Base-by-base conservation (phyloP, 768 basidiomycete genomes). In the Russula brevipes region DNA sequence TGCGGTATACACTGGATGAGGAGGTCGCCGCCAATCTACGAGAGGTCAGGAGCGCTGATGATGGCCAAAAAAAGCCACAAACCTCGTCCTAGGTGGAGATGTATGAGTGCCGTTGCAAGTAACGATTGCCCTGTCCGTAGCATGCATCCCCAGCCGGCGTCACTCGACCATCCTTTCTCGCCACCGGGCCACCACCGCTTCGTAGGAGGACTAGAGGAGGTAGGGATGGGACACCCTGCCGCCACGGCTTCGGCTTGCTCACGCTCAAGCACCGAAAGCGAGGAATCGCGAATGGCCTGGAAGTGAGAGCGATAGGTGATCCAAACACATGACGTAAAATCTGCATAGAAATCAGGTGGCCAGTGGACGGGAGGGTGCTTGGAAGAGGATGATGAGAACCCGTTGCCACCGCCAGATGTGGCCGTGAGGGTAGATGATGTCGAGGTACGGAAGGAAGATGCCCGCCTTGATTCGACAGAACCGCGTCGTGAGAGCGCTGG, bases 81-180 rank as follows among this genome's bases (percentile, higher is more conserved):
- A 88, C 88, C 86, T 75, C 89, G 77, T 16, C 89, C 88, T 0
- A 95, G 76, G 75, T 93, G 89, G 5, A 87, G 75, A 72, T 86
- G 77, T 14, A 90, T 73, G n/a, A 95, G 75, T 1, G 90, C 83
- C 59, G 90, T 94, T 7, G 89, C 92, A 30, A 95, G 77, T 63
- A 95, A 69, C 60, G 86, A 87, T 73, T 95, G 92, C 1, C 91
- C 92, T 0, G 92, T 95, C 33, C 92, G 76, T 45, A 95, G 73
- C 92, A 95, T 95, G 71, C 93, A 95, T 0, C 92, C 92, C 92
- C 92, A 94, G 0, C 93, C 92, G 0, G 88, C 78, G 74, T 95
- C 92, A 66, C 82, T 87, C 16, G 88, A 87, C 83, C 94, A 88
- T 0, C 88, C 89, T 70, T 86, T 88, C 73, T 90, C 87, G 1